Conservation (phyloP, 768 basidiomycete species). For the Lactarius indigo region DNA sequence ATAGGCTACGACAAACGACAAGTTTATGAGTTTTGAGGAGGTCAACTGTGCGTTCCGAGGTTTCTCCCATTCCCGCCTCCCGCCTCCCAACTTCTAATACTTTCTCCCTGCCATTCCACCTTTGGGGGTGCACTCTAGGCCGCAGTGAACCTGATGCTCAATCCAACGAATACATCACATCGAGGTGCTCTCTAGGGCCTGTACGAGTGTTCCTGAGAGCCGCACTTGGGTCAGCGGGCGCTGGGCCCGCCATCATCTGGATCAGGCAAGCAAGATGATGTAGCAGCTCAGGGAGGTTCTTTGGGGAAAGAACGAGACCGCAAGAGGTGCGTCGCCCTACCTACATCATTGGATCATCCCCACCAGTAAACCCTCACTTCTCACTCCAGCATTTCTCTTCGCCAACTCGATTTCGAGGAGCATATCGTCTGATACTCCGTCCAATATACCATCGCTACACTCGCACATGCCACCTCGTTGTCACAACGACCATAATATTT, state of each 20-base stretch:
- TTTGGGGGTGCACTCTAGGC: no score
- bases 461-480: no score
- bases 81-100: no score
- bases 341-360: no score
- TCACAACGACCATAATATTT: no score
- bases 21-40: no score
- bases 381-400: constrained; percentile 30
- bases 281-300: constrained; percentile 69
- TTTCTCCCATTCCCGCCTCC: no score
- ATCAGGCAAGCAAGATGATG: constrained; percentile 60
- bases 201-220: constrained; percentile 40
- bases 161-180: constrained; percentile 49
- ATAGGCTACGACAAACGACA: no score
- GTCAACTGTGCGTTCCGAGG: no score
- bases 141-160: no score
- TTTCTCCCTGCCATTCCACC: no score
- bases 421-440: constrained; percentile 84
- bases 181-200: constrained; percentile 85
- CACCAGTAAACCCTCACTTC: no score
- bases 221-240: constrained; percentile 81
- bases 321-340: constrained; percentile 61
- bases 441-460: constrained; percentile 40
- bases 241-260: constrained; percentile 74
- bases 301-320: constrained; percentile 84
- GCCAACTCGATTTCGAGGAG: constrained; percentile 96